A percentile compares a stretch with the other conserved stretches of the same genome.
Conservation (phyloP, 805 yeast genomes). For the Cyberlindnera saturnus region DNA sequence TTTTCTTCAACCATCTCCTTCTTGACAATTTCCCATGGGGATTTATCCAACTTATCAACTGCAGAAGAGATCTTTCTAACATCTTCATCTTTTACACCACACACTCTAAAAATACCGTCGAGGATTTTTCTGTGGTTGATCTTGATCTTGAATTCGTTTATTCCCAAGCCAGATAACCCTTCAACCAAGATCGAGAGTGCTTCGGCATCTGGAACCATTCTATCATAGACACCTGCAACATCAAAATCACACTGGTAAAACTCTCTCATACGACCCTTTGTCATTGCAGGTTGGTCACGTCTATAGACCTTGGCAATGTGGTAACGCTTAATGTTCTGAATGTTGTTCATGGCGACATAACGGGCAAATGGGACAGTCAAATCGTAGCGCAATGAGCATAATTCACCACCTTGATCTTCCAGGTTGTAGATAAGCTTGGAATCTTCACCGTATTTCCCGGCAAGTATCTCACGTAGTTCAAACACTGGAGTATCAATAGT, state of each 20-base stretch:
- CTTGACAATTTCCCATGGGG: constrained; percentile 92
- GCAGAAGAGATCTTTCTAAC: constrained; percentile 92
- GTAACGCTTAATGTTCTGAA: constrained; percentile 84
- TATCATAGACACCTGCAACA: constrained; percentile 86
- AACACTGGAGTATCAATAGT: constrained; percentile 98
- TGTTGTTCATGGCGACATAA: constrained; percentile 91
- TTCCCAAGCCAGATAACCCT: constrained; percentile 79
- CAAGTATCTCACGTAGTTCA: constrained; percentile 88
- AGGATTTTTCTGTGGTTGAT: constrained; percentile 92
- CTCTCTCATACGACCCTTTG: constrained; percentile 99
- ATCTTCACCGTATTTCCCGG: constrained; percentile 98
- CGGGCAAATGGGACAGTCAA: constrained; percentile 98
- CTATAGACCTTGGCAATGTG: constrained; percentile 98
- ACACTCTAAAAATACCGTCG: constrained; percentile 91
- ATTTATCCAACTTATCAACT: constrained; percentile 92
- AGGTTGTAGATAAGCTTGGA: constrained; percentile 92
- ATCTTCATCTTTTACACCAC: constrained; percentile 93
- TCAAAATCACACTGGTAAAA: constrained; percentile 99
- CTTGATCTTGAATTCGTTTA: constrained; percentile 84
- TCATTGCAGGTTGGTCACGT: constrained; percentile 99
- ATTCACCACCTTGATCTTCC: constrained; percentile 98
- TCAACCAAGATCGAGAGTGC: constrained; percentile 74
- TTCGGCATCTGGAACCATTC: constrained; percentile 97
- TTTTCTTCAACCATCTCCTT: constrained; percentile 90
- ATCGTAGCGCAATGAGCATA: constrained; percentile 92